Percentiles rank a stretch among this genome's conserved stretches.
Conservation (phyloP, 1,284 basidiomycete genomes). For the Heterobasidion annosum region DNA sequence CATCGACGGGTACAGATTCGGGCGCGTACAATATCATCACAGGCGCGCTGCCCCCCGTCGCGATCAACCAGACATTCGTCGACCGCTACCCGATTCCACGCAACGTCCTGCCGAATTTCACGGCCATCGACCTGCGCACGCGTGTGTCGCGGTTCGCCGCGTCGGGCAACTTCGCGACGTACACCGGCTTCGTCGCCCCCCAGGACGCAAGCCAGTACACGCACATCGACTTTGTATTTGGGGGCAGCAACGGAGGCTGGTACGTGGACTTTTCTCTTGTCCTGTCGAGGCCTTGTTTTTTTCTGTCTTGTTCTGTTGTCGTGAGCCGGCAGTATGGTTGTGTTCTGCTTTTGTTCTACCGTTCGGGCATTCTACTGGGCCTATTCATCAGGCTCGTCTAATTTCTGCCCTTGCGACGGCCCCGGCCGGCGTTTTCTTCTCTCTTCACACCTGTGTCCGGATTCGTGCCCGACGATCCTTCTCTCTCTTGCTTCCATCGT, state of each 20-base stretch:
- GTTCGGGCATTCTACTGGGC: too few relatives aligned
- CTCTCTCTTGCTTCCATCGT: too few relatives aligned
- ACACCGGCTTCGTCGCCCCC: constrained; percentile 38
- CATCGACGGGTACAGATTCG: constrained; percentile 31
- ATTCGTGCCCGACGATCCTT: too few relatives aligned
- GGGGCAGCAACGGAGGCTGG: constrained; percentile 39
- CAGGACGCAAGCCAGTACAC: constrained; percentile 27
- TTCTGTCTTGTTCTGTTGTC: background rate
- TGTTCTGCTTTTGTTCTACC: too few relatives aligned
- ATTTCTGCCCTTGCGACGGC: too few relatives aligned
- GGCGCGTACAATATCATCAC: constrained; percentile 45
- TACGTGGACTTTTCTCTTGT: constrained; percentile 19
- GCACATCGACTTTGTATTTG: constrained; percentile 48
- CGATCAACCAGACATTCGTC: constrained; percentile 34
- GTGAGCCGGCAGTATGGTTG: too few relatives aligned
- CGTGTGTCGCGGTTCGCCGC: constrained; percentile 27
- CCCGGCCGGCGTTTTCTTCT: too few relatives aligned
- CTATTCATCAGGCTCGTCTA: too few relatives aligned
- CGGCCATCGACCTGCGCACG: constrained; percentile 35
- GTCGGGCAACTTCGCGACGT: constrained; percentile 43
- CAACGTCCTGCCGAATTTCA: constrained; percentile 25
- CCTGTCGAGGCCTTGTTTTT: background rate
- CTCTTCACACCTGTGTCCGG: too few relatives aligned
- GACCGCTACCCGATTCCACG: constrained; percentile 27
- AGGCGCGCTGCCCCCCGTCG: constrained; percentile 26